Conservation (phyloP, 2,329 filamentous ascomycete genomes). For the Aureobasidium sp. region DNA sequence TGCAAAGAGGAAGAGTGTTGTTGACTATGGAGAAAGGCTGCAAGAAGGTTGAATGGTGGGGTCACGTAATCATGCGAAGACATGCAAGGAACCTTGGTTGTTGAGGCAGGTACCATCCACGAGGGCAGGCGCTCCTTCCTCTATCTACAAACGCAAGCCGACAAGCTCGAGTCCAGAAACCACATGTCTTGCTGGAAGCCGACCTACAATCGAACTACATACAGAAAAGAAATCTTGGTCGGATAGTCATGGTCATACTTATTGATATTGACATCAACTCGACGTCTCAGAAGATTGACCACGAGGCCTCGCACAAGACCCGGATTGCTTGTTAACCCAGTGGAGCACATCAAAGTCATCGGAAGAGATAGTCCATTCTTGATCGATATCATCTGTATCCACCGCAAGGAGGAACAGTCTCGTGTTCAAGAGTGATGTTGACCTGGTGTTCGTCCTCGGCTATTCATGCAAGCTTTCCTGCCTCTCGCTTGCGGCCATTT, state of each 20-base stretch:
- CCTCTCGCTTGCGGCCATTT: not conserved
- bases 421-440: not conserved
- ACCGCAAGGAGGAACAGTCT: not conserved
- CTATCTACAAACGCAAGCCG: not conserved
- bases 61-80: not conserved
- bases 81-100: not conserved
- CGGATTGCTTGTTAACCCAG: not conserved
- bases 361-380: no score
- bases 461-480: not conserved
- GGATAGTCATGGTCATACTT: not conserved
- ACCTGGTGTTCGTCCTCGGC: not conserved
- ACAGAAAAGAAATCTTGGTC: not conserved
- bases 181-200: not conserved
- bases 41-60: not conserved
- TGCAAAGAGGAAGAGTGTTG: not conserved
- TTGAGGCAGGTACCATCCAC: not conserved
- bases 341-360: not conserved
- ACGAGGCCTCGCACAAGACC: not conserved
- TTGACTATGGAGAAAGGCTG: not conserved
- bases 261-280: not conserved
- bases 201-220: not conserved
- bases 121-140: not conserved
- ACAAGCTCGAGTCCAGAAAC: not conserved
- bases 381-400: not conserved
- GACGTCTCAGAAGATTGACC: not conserved